phyloP scores from a whole-genome alignment of 805 yeast species.

The Saccharomyces paradoxus region DNA sequence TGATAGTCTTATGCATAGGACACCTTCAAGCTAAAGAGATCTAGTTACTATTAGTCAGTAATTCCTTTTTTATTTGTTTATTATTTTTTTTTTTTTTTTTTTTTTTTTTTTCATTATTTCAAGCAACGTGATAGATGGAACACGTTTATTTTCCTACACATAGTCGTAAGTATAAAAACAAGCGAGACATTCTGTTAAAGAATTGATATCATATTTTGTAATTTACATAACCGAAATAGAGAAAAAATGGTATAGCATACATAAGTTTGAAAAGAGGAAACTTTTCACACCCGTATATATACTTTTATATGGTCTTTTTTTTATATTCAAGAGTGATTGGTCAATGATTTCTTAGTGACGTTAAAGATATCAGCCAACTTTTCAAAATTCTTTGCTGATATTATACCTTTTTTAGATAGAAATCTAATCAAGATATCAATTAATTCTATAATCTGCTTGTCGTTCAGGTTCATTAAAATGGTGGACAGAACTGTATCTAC shows the following conservation, averaged over 20 bases:
- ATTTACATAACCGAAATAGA: constrained; percentile 1
- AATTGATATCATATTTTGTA: neutral
- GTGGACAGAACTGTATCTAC: constrained; percentile 70
- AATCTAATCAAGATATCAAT: constrained; percentile 42
- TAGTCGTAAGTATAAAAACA: neutral
- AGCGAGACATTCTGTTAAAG: neutral
- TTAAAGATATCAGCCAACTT: constrained; percentile 27
- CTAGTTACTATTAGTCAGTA: neutral
- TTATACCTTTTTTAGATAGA: constrained; percentile 33
- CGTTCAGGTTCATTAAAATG: constrained; percentile 60
- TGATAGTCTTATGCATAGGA: neutral
- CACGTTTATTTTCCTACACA: neutral
- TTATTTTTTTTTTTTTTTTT: neutral
- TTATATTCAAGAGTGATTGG: neutral
- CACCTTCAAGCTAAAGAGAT: neutral
- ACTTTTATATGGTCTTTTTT: neutral
- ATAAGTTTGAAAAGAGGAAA: neutral
- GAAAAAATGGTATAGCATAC: neutral
- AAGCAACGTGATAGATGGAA: neutral
- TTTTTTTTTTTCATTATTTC: neutral
- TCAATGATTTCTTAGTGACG: constrained; percentile 4
- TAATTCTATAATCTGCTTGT: constrained; percentile 56
- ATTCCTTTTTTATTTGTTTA: neutral
- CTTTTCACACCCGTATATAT: neutral
- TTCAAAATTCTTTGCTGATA: constrained; percentile 30